phyloP scores from a whole-genome alignment of 2,329 filamentous ascomycete genomes.

The Nemania sp. region DNA sequence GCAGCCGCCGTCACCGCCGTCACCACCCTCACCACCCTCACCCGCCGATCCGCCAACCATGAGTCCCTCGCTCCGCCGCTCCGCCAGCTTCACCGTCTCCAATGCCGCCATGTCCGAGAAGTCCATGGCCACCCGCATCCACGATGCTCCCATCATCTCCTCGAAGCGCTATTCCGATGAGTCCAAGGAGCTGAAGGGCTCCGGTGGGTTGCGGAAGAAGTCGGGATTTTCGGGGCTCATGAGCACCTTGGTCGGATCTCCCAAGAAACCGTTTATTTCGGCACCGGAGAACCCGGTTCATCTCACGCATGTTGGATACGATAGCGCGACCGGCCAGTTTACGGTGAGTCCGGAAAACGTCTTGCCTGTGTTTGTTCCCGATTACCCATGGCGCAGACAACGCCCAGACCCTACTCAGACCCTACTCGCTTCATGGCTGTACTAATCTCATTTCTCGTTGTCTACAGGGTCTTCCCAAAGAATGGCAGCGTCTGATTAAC shows the following conservation, averaged over 20 bases:
- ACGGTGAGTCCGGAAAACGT: constrained; percentile 65
- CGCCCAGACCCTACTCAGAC: too few relatives aligned
- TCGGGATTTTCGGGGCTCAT: constrained; percentile 87
- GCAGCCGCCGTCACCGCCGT: constrained; percentile 42
- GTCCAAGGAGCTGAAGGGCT: constrained; percentile 63
- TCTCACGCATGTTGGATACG: constrained; percentile 96
- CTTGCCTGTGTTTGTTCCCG: constrained; percentile 11
- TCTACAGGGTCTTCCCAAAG: constrained; percentile 83
- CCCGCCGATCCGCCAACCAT: constrained; percentile 57
- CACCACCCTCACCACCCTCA: constrained; percentile 42
- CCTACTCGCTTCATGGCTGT: constrained; percentile 18
- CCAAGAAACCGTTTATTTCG: constrained; percentile 92
- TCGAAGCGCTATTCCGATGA: constrained; percentile 83
- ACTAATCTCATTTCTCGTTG: constrained; percentile 21
- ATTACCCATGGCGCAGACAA: constrained; percentile 1
- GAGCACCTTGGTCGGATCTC: constrained; percentile 80
- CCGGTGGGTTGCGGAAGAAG: constrained; percentile 74
- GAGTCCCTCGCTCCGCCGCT: constrained; percentile 65
- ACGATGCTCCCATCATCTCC: constrained; percentile 54
- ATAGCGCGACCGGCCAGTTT: constrained; percentile 94
- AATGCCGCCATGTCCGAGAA: constrained; percentile 56
- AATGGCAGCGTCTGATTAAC: constrained; percentile 95
- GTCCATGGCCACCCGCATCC: constrained; percentile 44
- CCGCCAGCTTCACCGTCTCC: constrained; percentile 65
- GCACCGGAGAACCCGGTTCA: constrained; percentile 96